Conservation (phyloP, 331 rosid genomes). For the Telfairia occidentalis region DNA sequence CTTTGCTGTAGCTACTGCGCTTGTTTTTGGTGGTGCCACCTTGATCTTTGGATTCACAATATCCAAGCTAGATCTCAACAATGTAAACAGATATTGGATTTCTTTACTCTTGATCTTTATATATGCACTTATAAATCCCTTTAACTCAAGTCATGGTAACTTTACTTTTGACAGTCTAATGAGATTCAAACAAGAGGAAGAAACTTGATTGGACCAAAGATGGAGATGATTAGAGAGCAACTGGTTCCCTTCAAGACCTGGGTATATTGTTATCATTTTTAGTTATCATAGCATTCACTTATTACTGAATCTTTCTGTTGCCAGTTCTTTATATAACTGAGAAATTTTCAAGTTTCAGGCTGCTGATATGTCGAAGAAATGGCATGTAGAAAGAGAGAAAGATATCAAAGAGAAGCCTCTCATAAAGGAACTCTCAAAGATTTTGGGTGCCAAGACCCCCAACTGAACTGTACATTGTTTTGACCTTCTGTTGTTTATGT, state of each 20-base stretch:
- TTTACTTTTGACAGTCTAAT: conserved; percentile 35
- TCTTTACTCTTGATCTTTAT: conserved; percentile 2
- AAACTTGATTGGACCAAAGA: conserved; percentile 46
- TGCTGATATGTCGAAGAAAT: conserved; percentile 49
- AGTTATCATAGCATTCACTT: neutral
- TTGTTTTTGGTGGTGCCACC: conserved; percentile 68
- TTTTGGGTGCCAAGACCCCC: conserved; percentile 38
- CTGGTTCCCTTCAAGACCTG: conserved; percentile 56
- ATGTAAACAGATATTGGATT: conserved; percentile 32
- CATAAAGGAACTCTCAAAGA: conserved; percentile 47
- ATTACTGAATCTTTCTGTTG: neutral
- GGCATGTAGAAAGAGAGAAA: conserved; percentile 44
- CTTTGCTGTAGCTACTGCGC: conserved; percentile 60
- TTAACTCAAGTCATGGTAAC: neutral
- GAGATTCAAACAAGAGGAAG: conserved; percentile 56
- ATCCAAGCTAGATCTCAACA: conserved; percentile 56
- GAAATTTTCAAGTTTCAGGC: conserved; percentile 33
- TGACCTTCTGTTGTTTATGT: neutral
- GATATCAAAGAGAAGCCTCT: conserved; percentile 59
- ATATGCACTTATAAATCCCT: neutral
- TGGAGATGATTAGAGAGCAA: conserved; percentile 38
- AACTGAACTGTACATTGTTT: conserved; percentile 21
- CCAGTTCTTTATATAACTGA: conserved; percentile 12
- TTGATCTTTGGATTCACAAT: conserved; percentile 45
- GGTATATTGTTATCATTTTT: conserved; percentile 27